Evolutionary conservation across 1,284 basidiomycete genomes (phyloP).

Genomic region (Volvariella surrecta): DNA sequence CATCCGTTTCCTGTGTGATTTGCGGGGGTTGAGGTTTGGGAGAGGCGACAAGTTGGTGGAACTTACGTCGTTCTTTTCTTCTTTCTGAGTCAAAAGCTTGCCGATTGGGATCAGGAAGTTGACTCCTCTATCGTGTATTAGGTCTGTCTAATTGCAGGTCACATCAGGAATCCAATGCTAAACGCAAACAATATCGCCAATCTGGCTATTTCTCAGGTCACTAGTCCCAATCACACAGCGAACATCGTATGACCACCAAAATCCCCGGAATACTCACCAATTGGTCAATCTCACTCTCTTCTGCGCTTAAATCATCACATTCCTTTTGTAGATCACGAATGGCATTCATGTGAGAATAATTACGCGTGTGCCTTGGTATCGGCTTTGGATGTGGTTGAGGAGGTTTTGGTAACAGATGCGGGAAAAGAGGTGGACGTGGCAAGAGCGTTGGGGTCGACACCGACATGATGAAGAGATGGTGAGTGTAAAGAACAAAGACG

Average conservation of each 20-base stretch:
- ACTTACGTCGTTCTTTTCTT: slow-evolving; percentile 77
- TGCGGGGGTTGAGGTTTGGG: slow-evolving; percentile 2
- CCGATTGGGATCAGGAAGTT: slow-evolving; percentile 68
- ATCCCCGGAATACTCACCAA: slow-evolving; percentile 33
- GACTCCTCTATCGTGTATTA: slow-evolving; percentile 58
- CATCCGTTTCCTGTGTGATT: slow-evolving; percentile 23
- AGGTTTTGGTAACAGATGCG: slow-evolving; percentile 54
- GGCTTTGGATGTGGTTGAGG: slow-evolving; percentile 63
- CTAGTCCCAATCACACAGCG: too few relatives aligned
- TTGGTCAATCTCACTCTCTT: slow-evolving; percentile 73
- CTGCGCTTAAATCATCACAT: slow-evolving; percentile 79
- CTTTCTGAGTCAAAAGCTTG: slow-evolving; percentile 58
- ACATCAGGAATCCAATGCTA: too few relatives aligned
- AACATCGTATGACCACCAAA: neutral
- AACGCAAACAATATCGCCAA: too few relatives aligned
- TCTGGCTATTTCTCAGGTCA: too few relatives aligned
- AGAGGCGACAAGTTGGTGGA: slow-evolving; percentile 1
- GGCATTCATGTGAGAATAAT: slow-evolving; percentile 46
- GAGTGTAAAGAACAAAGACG: too few relatives aligned
- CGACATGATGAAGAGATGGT: slow-evolving; percentile 24
- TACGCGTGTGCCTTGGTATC: slow-evolving; percentile 34
- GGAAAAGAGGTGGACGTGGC: slow-evolving; percentile 51
- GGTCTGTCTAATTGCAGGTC: slow-evolving; percentile 38
- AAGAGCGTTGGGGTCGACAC: slow-evolving; percentile 63
- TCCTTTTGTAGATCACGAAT: slow-evolving; percentile 67